phyloP scores from a whole-genome alignment of 2,329 filamentous ascomycete species.

The Dothidotthia symphoricarpi region DNA sequence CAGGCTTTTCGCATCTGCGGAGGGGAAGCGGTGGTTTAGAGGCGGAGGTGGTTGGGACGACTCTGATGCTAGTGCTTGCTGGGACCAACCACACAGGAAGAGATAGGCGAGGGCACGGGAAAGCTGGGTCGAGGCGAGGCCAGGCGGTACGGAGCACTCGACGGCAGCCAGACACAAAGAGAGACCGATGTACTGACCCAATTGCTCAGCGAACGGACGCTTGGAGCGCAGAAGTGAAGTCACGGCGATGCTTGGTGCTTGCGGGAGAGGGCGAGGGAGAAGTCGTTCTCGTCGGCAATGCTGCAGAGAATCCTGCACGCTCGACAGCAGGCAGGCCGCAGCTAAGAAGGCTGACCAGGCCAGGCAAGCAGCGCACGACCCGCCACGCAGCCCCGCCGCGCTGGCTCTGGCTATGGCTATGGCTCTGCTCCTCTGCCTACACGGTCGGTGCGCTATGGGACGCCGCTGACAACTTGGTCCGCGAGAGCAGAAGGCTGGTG shows the following conservation, averaged over 20 bases:
- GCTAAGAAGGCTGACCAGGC: conserved; percentile 43
- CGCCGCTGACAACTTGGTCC: conserved; percentile 24
- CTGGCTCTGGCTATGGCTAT: conserved; percentile 6
- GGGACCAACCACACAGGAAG: conserved; percentile 35
- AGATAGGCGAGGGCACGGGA: conserved; percentile 43
- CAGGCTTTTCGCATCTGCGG: conserved; percentile 28
- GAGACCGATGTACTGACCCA: conserved; percentile 20
- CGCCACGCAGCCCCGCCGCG: conserved; percentile 30
- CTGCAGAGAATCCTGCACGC: conserved; percentile 41
- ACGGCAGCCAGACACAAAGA: conserved; percentile 3
- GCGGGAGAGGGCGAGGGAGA: conserved; percentile 25
- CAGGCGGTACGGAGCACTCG: conserved; percentile 7
- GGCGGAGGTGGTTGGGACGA: conserved; percentile 46
- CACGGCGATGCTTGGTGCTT: conserved; percentile 13
- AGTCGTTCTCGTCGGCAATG: conserved; percentile 38
- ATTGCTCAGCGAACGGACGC: conserved; percentile 28
- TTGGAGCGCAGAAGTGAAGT: conserved; percentile 12
- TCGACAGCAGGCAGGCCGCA: conserved; percentile 41
- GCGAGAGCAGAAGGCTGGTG: conserved; percentile 3
- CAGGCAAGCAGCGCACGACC: conserved; percentile 40
- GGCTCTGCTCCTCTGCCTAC: too few relatives aligned
- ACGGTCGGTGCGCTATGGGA: conserved; percentile 27
- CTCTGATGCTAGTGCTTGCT: conserved; percentile 37
- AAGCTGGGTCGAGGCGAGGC: conserved; percentile 27
- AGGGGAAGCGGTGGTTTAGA: conserved; percentile 41